Percentiles rank a stretch among this genome's conserved stretches.
phyloP scores from a whole-genome alignment of 108 stramenopile genomes.

The Bacterosira constricta region DNA sequence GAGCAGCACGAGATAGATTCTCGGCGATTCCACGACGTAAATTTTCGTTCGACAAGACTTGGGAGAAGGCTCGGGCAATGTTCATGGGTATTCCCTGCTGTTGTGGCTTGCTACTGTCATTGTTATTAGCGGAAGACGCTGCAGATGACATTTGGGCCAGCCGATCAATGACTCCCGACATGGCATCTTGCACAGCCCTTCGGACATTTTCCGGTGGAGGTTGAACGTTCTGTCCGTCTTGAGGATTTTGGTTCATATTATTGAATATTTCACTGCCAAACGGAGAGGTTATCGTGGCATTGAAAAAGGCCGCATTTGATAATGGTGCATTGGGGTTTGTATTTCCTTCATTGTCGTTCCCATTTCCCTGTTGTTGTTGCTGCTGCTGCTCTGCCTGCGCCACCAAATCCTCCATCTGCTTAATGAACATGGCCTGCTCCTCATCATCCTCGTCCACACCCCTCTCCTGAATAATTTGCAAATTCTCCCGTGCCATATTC shows the following conservation, averaged over 20 bases:
- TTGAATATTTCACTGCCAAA: slow-evolving; percentile 46
- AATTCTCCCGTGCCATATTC: slow-evolving; percentile 73
- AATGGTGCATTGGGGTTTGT: too few species aligned
- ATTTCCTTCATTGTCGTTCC: slow-evolving; percentile 47
- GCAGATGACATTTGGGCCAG: slow-evolving; percentile 61
- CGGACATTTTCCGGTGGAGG: slow-evolving; percentile 74
- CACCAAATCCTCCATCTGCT: slow-evolving; percentile 50
- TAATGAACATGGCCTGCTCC: slow-evolving; percentile 50
- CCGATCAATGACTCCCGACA: slow-evolving; percentile 76
- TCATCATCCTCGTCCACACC: slow-evolving; percentile 48
- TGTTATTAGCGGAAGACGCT: background rate
- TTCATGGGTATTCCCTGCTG: slow-evolving; percentile 58
- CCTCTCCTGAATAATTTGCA: slow-evolving; percentile 45
- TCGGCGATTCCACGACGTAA: slow-evolving; percentile 83
- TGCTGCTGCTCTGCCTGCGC: slow-evolving; percentile 47
- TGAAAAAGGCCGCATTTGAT: slow-evolving; percentile 82
- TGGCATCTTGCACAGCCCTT: slow-evolving; percentile 76
- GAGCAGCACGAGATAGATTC: slow-evolving; percentile 83
- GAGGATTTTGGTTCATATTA: background rate
- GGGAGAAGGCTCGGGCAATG: slow-evolving; percentile 77
- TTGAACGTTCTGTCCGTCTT: slow-evolving; percentile 23
- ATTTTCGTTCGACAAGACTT: slow-evolving; percentile 76
- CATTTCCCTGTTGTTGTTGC: slow-evolving; percentile 32
- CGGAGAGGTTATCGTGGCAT: slow-evolving; percentile 66
- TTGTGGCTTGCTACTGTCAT: background rate